Evolutionary conservation across 495 filamentous ascomycete species (phyloP).

Genomic region (Penicillium daleae): DNA sequence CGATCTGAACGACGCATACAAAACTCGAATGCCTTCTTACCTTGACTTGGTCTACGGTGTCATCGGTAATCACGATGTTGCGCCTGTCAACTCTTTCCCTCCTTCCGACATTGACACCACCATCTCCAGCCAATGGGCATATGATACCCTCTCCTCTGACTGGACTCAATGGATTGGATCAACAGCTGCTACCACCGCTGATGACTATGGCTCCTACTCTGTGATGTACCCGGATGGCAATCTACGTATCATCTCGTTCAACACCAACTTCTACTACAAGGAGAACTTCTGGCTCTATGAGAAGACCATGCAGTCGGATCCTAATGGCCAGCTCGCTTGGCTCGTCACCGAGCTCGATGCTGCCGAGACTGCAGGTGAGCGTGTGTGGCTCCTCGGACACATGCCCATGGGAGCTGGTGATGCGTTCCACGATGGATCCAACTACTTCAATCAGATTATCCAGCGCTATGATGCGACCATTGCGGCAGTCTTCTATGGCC

Average conservation of each 20-base stretch:
- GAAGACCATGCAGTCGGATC: constrained; percentile 51
- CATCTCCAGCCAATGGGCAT: constrained; percentile 52
- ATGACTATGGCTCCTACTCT: constrained; percentile 56
- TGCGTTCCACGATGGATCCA: constrained; percentile 53
- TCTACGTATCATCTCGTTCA: constrained; percentile 60
- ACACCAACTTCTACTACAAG: constrained; percentile 59
- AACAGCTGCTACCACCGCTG: constrained; percentile 35
- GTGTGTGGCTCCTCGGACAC: constrained; percentile 58
- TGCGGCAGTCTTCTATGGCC: constrained; percentile 57
- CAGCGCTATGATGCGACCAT: constrained; percentile 55
- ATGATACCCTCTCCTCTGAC: constrained; percentile 47
- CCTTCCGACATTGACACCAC: constrained; percentile 38
- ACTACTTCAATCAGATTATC: constrained; percentile 58
- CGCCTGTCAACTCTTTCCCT: constrained; percentile 56
- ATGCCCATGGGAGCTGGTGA: constrained; percentile 52
- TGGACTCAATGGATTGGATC: constrained; percentile 54
- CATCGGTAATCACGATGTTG: constrained; percentile 58
- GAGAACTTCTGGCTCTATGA: constrained; percentile 58
- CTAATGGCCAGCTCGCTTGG: constrained; percentile 52
- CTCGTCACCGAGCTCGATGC: constrained; percentile 54
- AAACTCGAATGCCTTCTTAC: constrained; percentile 27
- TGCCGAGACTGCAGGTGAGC: constrained; percentile 53
- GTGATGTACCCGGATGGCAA: constrained; percentile 40
- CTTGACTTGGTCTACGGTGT: constrained; percentile 50
- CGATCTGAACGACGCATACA: constrained; percentile 49